A percentile compares a stretch with the other conserved stretches of the same genome.
Conservation (phyloP, 192 early-diverging fungal species). For the Podila horticola region DNA sequence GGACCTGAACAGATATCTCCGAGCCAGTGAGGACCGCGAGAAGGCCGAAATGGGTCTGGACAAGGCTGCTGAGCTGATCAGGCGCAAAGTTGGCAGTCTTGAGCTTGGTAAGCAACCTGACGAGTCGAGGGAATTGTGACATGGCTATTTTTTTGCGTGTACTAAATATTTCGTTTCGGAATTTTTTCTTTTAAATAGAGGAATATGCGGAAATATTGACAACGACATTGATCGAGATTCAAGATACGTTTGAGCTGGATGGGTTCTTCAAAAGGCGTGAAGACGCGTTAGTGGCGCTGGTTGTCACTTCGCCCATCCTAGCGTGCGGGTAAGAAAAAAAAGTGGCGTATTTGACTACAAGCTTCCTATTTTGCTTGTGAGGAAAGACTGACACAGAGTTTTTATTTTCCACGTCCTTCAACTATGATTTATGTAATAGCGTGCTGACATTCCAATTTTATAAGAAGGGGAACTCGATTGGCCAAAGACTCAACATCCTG, state of each 20-base stretch:
- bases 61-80: constrained; percentile 30
- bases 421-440: neutral
- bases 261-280: constrained; percentile 26
- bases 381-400: neutral
- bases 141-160: neutral
- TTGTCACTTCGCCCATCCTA: constrained; percentile 19
- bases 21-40: constrained; percentile 40
- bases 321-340: constrained; percentile 11
- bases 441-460: constrained; percentile 38
- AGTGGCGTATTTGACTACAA: neutral
- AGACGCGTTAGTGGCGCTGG: constrained; percentile 23
- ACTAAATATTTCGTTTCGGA: neutral
- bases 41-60: constrained; percentile 37
- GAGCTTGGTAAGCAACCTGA: constrained; percentile 18
- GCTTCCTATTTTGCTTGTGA: neutral
- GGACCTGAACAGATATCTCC: constrained; percentile 24
- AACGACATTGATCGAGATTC: neutral
- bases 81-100: constrained; percentile 37
- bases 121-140: neutral
- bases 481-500: constrained; percentile 38
- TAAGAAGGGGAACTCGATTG: constrained; percentile 31
- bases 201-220: constrained; percentile 31
- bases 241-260: constrained; percentile 26
- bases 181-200: constrained; percentile 1
- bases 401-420: neutral